A percentile compares a stretch with the other conserved stretches of the same genome.
Evolutionary conservation across 768 basidiomycete genomes (phyloP).

Genomic region (Trametes cinnabarina): DNA sequence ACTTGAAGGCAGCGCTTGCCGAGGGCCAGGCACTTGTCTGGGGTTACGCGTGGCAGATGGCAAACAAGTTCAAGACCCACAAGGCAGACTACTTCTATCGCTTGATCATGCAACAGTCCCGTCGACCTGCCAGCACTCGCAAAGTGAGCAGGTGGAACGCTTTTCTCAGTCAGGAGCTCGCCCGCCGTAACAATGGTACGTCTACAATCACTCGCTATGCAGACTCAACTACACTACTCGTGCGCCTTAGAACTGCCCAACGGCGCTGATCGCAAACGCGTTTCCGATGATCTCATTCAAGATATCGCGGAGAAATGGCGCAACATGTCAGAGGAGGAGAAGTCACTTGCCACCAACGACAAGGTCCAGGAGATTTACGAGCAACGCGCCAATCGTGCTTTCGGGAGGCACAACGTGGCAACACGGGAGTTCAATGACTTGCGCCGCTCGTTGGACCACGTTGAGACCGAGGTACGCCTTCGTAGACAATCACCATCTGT

Average conservation of each 20-base stretch:
- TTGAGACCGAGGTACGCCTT: background rate
- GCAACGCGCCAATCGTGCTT: background rate
- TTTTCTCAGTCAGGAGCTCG: background rate
- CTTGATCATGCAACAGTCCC: background rate
- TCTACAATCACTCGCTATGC: background rate
- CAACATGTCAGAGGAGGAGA: background rate
- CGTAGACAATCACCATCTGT: background rate
- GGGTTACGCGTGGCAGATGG: background rate
- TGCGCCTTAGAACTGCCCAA: background rate
- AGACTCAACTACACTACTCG: background rate
- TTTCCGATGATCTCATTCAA: background rate
- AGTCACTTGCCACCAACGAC: background rate
- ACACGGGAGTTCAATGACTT: conserved; percentile 2
- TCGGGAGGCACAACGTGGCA: background rate
- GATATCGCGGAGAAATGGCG: background rate
- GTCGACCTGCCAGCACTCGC: background rate
- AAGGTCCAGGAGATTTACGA: background rate
- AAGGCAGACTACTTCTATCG: background rate
- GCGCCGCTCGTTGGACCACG: background rate
- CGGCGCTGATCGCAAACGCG: background rate
- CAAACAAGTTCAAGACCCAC: background rate
- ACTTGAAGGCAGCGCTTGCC: background rate
- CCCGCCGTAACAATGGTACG: background rate
- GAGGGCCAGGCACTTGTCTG: background rate
- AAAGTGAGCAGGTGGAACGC: conserved; percentile 3